Conservation (phyloP, 768 basidiomycete genomes). For the Kwoniella dendrophila region DNA sequence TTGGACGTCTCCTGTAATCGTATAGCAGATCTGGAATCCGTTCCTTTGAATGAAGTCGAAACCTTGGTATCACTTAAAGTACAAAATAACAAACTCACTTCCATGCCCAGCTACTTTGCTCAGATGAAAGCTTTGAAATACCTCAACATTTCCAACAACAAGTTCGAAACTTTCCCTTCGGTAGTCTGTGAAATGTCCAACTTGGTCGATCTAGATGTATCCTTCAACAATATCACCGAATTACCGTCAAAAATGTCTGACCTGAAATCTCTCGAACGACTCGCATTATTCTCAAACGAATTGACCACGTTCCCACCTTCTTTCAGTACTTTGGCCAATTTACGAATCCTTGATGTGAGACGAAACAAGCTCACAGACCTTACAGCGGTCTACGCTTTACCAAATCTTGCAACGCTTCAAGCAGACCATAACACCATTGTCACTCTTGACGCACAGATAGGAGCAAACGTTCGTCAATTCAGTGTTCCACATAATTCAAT, state of each 20-base stretch:
- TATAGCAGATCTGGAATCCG: constrained; percentile 83
- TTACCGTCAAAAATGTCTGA: constrained; percentile 79
- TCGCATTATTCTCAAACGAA: constrained; percentile 84
- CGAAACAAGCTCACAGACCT: constrained; percentile 82
- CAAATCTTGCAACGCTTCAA: constrained; percentile 67
- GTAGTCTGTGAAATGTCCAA: constrained; percentile 72
- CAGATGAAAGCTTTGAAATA: constrained; percentile 70
- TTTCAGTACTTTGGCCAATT: constrained; percentile 63
- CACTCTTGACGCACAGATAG: constrained; percentile 75
- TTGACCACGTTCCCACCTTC: constrained; percentile 71
- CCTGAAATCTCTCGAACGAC: constrained; percentile 67
- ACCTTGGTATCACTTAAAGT: constrained; percentile 70
- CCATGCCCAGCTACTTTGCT: constrained; percentile 81
- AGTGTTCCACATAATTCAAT: constrained; percentile 84
- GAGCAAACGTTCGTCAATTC: constrained; percentile 67
- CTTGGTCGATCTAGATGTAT: constrained; percentile 86
- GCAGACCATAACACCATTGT: constrained; percentile 84
- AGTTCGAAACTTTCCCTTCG: constrained; percentile 73
- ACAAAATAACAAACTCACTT: constrained; percentile 89
- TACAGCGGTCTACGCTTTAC: constrained; percentile 68
- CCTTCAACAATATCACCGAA: constrained; percentile 84
- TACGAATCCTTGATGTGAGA: constrained; percentile 78
- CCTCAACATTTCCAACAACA: constrained; percentile 95
- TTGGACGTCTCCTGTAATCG: constrained; percentile 91
- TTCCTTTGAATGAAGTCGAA: constrained; percentile 74